Conservation (phyloP, 2,329 filamentous ascomycete species). For the Lasiodiplodia theobromae region DNA sequence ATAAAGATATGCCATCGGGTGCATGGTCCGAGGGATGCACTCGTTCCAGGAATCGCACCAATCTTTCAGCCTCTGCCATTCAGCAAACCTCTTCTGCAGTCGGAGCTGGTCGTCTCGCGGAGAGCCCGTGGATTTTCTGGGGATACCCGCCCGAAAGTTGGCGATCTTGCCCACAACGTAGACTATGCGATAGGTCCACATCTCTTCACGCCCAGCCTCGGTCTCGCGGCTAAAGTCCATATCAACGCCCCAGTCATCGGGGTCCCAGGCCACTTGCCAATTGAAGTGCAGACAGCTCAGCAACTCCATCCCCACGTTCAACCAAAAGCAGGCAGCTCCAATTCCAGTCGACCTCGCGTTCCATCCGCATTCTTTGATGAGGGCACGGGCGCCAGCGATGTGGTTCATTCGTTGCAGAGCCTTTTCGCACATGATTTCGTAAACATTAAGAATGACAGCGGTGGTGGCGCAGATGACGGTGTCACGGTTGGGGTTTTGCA, state of each 20-base stretch:
- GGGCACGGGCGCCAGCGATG: slow-evolving; percentile 80
- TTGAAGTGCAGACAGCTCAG: slow-evolving; percentile 86
- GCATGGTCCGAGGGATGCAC: slow-evolving; percentile 83
- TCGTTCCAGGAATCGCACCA: slow-evolving; percentile 85
- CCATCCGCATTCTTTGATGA: slow-evolving; percentile 92
- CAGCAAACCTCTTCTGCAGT: slow-evolving; percentile 69
- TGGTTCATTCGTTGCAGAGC: slow-evolving; percentile 86
- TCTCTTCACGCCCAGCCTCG: slow-evolving; percentile 72
- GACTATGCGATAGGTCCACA: slow-evolving; percentile 88
- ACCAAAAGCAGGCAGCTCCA: slow-evolving; percentile 90
- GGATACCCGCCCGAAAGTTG: slow-evolving; percentile 79
- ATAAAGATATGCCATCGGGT: slow-evolving; percentile 79
- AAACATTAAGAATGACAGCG: slow-evolving; percentile 87
- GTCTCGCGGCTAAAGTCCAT: slow-evolving; percentile 70
- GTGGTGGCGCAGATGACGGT: slow-evolving; percentile 85
- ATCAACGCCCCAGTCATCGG: slow-evolving; percentile 87
- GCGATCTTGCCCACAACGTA: slow-evolving; percentile 87
- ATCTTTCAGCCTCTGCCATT: slow-evolving; percentile 82
- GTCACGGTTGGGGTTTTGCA: slow-evolving; percentile 86
- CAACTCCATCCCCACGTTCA: slow-evolving; percentile 91
- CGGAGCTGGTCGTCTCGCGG: slow-evolving; percentile 67
- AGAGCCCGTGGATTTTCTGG: slow-evolving; percentile 65
- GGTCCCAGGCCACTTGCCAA: slow-evolving; percentile 87
- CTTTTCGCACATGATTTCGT: slow-evolving; percentile 88
- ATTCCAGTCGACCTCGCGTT: slow-evolving; percentile 79